Base-by-base conservation (phyloP, 2,329 filamentous ascomycete species). In the Fusarium drepaniforme region DNA sequence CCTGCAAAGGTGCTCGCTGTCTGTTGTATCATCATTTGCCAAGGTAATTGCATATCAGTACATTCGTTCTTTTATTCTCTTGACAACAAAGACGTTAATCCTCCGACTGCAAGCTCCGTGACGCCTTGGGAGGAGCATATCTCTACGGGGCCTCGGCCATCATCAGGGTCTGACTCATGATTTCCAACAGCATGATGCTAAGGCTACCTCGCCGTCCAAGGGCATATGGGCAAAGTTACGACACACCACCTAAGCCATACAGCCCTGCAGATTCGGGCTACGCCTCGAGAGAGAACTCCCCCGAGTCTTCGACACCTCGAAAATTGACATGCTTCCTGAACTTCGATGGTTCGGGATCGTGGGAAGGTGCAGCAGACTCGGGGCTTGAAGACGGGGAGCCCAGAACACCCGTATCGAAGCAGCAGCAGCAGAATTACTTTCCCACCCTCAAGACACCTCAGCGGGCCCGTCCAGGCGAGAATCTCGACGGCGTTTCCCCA, bases 221-320 rank as follows among this genome's bases (percentile, higher is more conserved):
- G 42, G 61, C 46, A 37, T 35, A 51, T 64, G 73, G 60, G 65
- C 66, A 37, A 63, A 64, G 40, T 18, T 57, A 40, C 8, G 59
- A 66, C 23, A 38, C 37, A 44, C 66, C 64, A 21, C 57, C 51
- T 25, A 57, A 68, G 16, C 40, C 62, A 13, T 16, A 61, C 30
- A 81, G 76, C 56, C 76, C 77, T 5, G 60, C 70, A 18, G 81
- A 81, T 44, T 81, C 81, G 21, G 80, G 78, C 18, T 83, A 83
- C 59, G 69, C 72, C 38, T 81, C 81, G 28, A 46, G 71, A 37
- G 80, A 81, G 13, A 70, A 73, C 25, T 73, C 72, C 4, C 64
- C 70, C 25, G 58, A 57, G 44, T 25, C 40, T 15, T 67, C 69
- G 5, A 63, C 65, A 5, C 49, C 15, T 21, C 46, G 30, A 21